Base-by-base conservation (phyloP, 768 basidiomycete genomes). In the Tephrocybe sp. region DNA sequence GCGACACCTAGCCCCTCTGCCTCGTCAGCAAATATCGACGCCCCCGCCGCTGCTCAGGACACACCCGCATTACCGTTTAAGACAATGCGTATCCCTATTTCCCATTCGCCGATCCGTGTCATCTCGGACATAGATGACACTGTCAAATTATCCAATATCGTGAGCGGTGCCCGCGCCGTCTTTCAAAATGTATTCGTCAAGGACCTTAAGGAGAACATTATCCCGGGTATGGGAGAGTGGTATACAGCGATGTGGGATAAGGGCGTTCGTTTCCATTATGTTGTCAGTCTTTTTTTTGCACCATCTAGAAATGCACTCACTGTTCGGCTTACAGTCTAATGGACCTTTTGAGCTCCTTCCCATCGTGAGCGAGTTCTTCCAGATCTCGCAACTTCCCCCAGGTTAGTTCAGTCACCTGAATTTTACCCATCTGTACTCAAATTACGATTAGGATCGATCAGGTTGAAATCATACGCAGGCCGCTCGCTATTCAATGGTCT, bases 81-180 rank as follows among this genome's bases (percentile, higher is more conserved):
- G 21, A 62, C 65, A 1, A 55, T 75, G 4, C 66, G 67, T 11
- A 67, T 80, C 16, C 71, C 81, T 5, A 74, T 92, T 28, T 80
- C 86, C 0, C 70, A 83, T 58, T 78, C 80, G 2, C 77, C 79
- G 1, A 67, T 95, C 12, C 84, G 91, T 15, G 80, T 96, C 47
- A 86, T 98, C 12, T 95, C 92, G 7, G 95, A 98, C 59, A 87
- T 98, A 35, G 95, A 98, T 61, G 95, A 98, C 67, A 98, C 95
- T 0, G 77, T 97, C 49, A 95, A 95, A 61, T 62, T 77, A 21
- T 86, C 92, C 0, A 84, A 86, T 38, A 77, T 99, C n/a, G 60
- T 87, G 5, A 73, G 75, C 2, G 96, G 96, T 0, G 85, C 92
- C 1, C 78, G 92, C 34, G 75, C 84, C 1, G 85, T 91, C 3